Evolutionary conservation across 2,329 filamentous ascomycete species (phyloP).

Genomic region (Botrytis galanthina): DNA sequence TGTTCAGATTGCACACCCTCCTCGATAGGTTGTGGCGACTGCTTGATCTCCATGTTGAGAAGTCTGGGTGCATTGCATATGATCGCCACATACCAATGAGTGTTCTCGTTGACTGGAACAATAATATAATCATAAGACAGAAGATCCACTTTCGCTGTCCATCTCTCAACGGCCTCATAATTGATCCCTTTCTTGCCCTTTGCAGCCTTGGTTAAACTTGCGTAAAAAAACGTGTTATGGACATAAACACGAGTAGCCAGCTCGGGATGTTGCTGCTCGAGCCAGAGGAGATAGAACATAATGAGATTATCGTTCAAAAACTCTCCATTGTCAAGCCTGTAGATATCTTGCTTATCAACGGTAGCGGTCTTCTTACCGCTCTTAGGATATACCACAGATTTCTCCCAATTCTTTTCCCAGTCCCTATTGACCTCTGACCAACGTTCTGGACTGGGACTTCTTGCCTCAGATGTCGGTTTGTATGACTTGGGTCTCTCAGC

Average conservation of each 20-base stretch:
- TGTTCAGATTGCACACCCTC: not conserved
- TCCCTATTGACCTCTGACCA: slow-evolving; percentile 53
- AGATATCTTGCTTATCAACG: slow-evolving; percentile 70
- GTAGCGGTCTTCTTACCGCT: slow-evolving; percentile 59
- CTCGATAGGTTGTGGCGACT: slow-evolving; percentile 2
- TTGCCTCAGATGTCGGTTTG: slow-evolving; percentile 10
- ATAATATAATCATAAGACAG: slow-evolving; percentile 86
- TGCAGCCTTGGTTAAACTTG: slow-evolving; percentile 62
- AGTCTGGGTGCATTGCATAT: slow-evolving; percentile 83
- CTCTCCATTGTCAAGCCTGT: slow-evolving; percentile 75
- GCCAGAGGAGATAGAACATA: slow-evolving; percentile 77
- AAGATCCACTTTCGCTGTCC: slow-evolving; percentile 84
- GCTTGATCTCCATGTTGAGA: slow-evolving; percentile 36
- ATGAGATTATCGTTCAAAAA: slow-evolving; percentile 93
- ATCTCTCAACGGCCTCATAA: slow-evolving; percentile 79
- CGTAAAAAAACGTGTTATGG: slow-evolving; percentile 92
- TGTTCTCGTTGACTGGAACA: slow-evolving; percentile 83
- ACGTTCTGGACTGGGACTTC: slow-evolving; percentile 32
- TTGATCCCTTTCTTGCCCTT: slow-evolving; percentile 64
- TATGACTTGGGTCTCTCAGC: not conserved
- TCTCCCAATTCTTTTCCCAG: slow-evolving; percentile 54
- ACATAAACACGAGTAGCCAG: slow-evolving; percentile 70
- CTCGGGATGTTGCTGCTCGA: slow-evolving; percentile 58
- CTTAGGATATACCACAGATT: slow-evolving; percentile 60
- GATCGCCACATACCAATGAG: slow-evolving; percentile 93